These are phyloP conservation scores for Pestalotiopsis sp. DNA, from an alignment of 2,329 filamentous ascomycete species.

Conservation along the genomic window DNA sequence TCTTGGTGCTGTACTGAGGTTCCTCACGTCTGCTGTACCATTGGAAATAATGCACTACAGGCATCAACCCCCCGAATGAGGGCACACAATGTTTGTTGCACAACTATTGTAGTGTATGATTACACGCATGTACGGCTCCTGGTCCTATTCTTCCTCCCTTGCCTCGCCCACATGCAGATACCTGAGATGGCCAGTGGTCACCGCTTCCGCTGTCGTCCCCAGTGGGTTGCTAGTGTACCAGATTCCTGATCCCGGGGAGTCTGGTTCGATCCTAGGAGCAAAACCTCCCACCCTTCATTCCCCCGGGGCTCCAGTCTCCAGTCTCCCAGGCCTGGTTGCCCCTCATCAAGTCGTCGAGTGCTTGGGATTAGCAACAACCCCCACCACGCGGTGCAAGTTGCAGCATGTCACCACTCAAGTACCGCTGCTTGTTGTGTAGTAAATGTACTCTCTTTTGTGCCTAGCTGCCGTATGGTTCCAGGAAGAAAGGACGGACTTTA, in stretches of 20 bases:
- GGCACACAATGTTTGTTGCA: too few relatives aligned
- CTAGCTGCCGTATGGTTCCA: too few relatives aligned
- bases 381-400: background rate
- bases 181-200: background rate
- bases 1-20: background rate
- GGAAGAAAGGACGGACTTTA: too few relatives aligned
- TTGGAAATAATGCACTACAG: too few relatives aligned
- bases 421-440: too few relatives aligned
- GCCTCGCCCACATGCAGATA: too few relatives aligned
- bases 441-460: too few relatives aligned
- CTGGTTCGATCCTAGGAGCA: conserved; percentile 14
- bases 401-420: too few relatives aligned
- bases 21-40: too few relatives aligned
- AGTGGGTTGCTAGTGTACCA: background rate
- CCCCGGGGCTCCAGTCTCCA: background rate
- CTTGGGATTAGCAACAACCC: background rate
- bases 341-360: background rate
- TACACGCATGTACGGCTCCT: background rate
- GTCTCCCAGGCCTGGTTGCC: background rate
- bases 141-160: background rate
- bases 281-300: conserved; percentile 13
- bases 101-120: too few relatives aligned
- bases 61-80: too few relatives aligned
- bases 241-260: background rate
- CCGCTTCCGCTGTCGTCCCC: background rate